A percentile compares a stretch with the other conserved stretches of the same genome.
These are phyloP conservation scores for Agaricus subrufescens DNA, from an alignment of 768 basidiomycete genomes.

Conservation along the genomic window DNA sequence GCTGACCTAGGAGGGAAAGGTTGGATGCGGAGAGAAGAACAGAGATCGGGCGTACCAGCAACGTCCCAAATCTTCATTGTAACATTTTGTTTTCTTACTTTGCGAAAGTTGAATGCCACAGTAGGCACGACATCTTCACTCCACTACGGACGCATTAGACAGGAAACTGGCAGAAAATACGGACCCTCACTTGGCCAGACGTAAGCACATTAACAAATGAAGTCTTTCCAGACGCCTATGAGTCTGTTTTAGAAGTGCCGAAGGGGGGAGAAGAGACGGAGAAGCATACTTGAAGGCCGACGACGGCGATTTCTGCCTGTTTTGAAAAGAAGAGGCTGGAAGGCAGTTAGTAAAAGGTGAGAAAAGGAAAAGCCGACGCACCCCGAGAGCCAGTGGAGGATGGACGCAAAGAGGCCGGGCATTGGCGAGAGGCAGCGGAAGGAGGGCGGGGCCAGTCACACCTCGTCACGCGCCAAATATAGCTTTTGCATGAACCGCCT, in stretches of 20 bases:
- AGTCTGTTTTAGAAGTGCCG: background rate
- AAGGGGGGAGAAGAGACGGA: background rate
- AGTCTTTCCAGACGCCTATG: slow-evolving; percentile 89
- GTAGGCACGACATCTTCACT: slow-evolving; percentile 97
- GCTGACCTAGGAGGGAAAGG: slow-evolving; percentile 57
- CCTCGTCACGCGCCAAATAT: background rate
- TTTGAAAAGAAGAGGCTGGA: slow-evolving; percentile 81
- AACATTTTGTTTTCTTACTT: slow-evolving; percentile 84
- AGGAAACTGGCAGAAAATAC: background rate
- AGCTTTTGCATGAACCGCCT: background rate
- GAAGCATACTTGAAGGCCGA: slow-evolving; percentile 70
- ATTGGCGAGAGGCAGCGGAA: background rate
- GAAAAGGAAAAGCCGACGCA: slow-evolving; percentile 13
- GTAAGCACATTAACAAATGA: slow-evolving; percentile 91
- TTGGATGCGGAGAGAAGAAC: background rate
- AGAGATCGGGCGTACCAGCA: slow-evolving; percentile 53
- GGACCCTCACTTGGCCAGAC: slow-evolving; percentile 61
- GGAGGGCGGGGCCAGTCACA: background rate
- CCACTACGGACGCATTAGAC: slow-evolving; percentile 49
- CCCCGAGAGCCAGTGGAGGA: slow-evolving; percentile 46
- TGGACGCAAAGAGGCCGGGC: slow-evolving; percentile 31
- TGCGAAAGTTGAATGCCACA: slow-evolving; percentile 88
- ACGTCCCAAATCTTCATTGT: slow-evolving; percentile 96
- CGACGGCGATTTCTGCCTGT: slow-evolving; percentile 85
- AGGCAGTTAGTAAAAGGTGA: background rate